phyloP scores from a whole-genome alignment of 2,329 filamentous ascomycete species.

The Mycosphaerelloides madeirae region DNA sequence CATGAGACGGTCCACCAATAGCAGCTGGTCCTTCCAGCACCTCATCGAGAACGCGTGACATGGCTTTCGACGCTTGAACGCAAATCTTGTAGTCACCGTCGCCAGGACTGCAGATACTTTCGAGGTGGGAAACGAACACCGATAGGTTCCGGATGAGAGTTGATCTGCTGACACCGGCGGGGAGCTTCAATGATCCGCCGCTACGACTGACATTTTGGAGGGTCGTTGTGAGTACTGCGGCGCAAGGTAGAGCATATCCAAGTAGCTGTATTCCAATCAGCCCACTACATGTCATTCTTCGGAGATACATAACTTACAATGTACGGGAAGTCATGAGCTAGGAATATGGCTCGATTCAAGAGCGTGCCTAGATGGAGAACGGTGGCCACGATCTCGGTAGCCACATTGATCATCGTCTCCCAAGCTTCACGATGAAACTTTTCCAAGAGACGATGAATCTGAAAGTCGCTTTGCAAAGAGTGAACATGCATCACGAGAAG shows the following conservation, averaged over 20 bases:
- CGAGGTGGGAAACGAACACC: slow-evolving; percentile 19
- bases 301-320: slow-evolving; percentile 11
- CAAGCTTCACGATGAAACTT: slow-evolving; percentile 2
- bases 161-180: slow-evolving; percentile 8
- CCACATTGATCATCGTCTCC: slow-evolving; percentile 5
- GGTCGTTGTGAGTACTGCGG: slow-evolving; percentile 12
- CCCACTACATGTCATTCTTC: background rate
- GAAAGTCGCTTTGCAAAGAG: slow-evolving; percentile 18
- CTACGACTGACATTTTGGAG: slow-evolving; percentile 5
- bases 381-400: slow-evolving; percentile 11
- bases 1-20: background rate
- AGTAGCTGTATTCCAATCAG: slow-evolving; percentile 11
- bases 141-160: slow-evolving; percentile 19
- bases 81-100: slow-evolving; percentile 21
- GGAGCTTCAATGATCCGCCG: slow-evolving; percentile 2
- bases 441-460: slow-evolving; percentile 17
- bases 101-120: slow-evolving; percentile 14
- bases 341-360: slow-evolving; percentile 11
- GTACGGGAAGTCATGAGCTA: slow-evolving; percentile 16
- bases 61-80: slow-evolving; percentile 14
- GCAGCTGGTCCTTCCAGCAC: slow-evolving; percentile 11
- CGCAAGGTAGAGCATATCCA: slow-evolving; percentile 17
- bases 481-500: slow-evolving; percentile 14
- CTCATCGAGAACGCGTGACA: slow-evolving; percentile 18
- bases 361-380: slow-evolving; percentile 15